phyloP scores from a whole-genome alignment of 2,329 filamentous ascomycete genomes.

The Aspergillus jensenii region DNA sequence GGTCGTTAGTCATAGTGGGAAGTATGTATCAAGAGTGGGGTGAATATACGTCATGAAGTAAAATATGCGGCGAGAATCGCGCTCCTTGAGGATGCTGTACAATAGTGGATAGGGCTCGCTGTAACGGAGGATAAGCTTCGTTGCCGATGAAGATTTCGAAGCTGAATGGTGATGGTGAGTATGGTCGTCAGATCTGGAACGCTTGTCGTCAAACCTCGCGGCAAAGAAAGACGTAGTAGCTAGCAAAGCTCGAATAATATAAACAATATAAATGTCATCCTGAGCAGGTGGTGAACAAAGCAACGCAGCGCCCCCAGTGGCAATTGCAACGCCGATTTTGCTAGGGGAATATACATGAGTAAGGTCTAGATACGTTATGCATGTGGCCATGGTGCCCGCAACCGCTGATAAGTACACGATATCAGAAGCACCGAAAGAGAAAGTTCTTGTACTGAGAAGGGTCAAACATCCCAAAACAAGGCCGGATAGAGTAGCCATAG shows the following conservation, averaged over 20 bases:
- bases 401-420: slow-evolving; percentile 23
- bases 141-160: slow-evolving; percentile 63
- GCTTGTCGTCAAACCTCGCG: slow-evolving; percentile 33
- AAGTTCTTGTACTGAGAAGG: slow-evolving; percentile 22
- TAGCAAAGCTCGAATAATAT: slow-evolving; percentile 28
- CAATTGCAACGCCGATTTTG: slow-evolving; percentile 33
- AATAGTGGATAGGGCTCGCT: slow-evolving; percentile 73
- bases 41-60: slow-evolving; percentile 80
- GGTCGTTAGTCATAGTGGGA: slow-evolving; percentile 17
- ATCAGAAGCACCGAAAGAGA: slow-evolving; percentile 23
- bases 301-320: slow-evolving; percentile 27
- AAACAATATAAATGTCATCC: slow-evolving; percentile 27
- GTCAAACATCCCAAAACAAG: slow-evolving; percentile 24
- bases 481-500: slow-evolving; percentile 30
- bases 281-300: slow-evolving; percentile 30
- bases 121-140: slow-evolving; percentile 68
- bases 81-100: slow-evolving; percentile 82
- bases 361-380: slow-evolving; percentile 27
- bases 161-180: slow-evolving; percentile 37
- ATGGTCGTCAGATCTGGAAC: slow-evolving; percentile 25
- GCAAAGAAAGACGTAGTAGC: slow-evolving; percentile 32
- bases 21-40: background rate
- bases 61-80: slow-evolving; percentile 90
- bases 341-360: slow-evolving; percentile 26
- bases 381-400: slow-evolving; percentile 26